phyloP scores from a whole-genome alignment of 2,329 filamentous ascomycete genomes.

The Claviceps cyperi region DNA sequence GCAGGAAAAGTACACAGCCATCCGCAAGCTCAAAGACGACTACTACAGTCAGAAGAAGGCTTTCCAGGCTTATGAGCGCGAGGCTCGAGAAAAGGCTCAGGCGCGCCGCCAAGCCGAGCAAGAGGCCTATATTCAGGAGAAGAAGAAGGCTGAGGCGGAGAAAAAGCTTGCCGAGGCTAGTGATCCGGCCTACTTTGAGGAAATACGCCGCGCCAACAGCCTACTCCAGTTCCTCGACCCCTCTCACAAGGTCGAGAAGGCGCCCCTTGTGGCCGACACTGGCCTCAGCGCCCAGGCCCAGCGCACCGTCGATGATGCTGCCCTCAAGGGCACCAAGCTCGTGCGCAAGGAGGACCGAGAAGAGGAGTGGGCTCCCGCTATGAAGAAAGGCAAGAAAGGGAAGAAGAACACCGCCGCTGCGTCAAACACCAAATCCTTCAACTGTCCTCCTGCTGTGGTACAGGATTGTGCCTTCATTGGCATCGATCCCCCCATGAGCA shows the following conservation, averaged over 20 bases:
- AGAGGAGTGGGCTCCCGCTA: constrained; percentile 70
- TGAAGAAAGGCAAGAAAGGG: constrained; percentile 78
- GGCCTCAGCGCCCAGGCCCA: constrained; percentile 66
- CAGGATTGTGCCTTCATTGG: constrained; percentile 77
- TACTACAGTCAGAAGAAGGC: constrained; percentile 75
- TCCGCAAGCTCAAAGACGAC: constrained; percentile 79
- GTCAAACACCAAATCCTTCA: constrained; percentile 48
- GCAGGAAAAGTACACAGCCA: constrained; percentile 67
- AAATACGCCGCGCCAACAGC: constrained; percentile 79
- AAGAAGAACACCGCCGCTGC: constrained; percentile 44
- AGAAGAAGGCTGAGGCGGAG: constrained; percentile 62
- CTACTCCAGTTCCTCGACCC: constrained; percentile 89
- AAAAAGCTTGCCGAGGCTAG: constrained; percentile 67
- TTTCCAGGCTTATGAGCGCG: constrained; percentile 69
- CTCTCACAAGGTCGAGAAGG: constrained; percentile 50
- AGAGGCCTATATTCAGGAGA: constrained; percentile 54
- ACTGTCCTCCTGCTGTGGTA: constrained; percentile 78
- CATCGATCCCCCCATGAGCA: constrained; percentile 76
- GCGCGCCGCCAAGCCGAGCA: constrained; percentile 75
- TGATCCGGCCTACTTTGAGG: constrained; percentile 78
- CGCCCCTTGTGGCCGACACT: constrained; percentile 46
- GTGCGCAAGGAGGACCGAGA: constrained; percentile 77
- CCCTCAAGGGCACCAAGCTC: constrained; percentile 71
- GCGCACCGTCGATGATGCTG: constrained; percentile 73
- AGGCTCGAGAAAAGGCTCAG: constrained; percentile 59